Base-by-base conservation (phyloP, 1,139 yeast genomes). In the Wickerhamomyces sp. region DNA sequence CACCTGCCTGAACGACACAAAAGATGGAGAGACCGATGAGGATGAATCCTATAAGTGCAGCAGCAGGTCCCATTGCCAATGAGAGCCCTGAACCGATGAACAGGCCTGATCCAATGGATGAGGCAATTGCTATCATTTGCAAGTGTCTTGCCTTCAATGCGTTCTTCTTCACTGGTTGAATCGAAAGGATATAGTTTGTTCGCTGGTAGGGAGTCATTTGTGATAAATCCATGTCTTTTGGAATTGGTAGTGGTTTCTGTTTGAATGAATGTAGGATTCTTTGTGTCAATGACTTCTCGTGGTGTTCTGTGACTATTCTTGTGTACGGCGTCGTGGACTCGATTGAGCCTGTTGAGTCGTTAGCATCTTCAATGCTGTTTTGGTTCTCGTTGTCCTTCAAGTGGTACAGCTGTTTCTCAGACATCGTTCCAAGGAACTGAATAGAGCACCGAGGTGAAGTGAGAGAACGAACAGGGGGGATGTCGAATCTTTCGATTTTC, bases 151-250 rank as follows among this genome's bases (percentile, higher is more conserved):
- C 15, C 16, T 28, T 28, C 16, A 28, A 21, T 5, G 31, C 31
- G 22, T 28, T 18, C 16, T 22, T 28, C 16, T 20, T 28, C 6
- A 34, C 29, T 11, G 37, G 37, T 23, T 66, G 48, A 78, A 70
- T 6, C 83, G 91, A 68, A 59, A 45, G 33, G 27, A 42, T 38
- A 16, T 43, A 41, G 33, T 51, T 48, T 12, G 38, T 38, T 51
- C 70, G 72, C 57, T 81, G 86, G 26, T 74, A 67, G 30, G 72
- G 81, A 7, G 75, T 51, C 50, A 78, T 57, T 50, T 71, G 68
- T 8, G 22, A 31, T 20, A 81, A 75, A 52, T 79, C 85, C 28
- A 74, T 45, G 10, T 78, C 81, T 18, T 55, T 62, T 12, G 44
- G 37, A 21, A 61, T 62, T 2, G 5, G 11, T 5, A 28, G 16